phyloP scores from a whole-genome alignment of 192 early-diverging fungal genomes.

The Backusella circina region DNA sequence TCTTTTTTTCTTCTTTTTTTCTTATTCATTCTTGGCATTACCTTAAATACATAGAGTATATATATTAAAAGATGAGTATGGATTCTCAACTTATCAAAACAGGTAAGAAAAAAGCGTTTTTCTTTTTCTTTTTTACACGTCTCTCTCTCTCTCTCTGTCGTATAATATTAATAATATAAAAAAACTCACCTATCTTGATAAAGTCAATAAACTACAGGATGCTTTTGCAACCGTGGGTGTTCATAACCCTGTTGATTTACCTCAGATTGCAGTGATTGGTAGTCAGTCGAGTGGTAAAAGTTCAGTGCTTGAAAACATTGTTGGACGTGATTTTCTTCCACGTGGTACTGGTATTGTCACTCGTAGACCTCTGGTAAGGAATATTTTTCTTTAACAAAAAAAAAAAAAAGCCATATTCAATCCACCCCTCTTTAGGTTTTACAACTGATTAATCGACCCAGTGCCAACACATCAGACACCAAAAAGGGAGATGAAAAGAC shows the following conservation, averaged over 20 bases:
- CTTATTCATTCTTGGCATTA: constrained; percentile 1
- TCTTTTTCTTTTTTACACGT: neutral
- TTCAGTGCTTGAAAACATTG: constrained; percentile 99
- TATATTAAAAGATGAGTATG: constrained; percentile 28
- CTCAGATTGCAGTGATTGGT: constrained; percentile 86
- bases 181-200: neutral
- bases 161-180: too few species aligned
- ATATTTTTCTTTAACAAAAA: neutral
- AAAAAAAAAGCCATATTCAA: neutral
- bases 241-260: constrained; percentile 85
- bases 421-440: constrained; percentile 42
- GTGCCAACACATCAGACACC: constrained; percentile 4
- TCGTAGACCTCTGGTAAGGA: constrained; percentile 86
- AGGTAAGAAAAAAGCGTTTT: constrained; percentile 14
- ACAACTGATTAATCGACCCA: constrained; percentile 94
- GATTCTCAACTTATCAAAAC: constrained; percentile 54
- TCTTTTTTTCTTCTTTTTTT: neutral
- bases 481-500: neutral
- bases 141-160: neutral
- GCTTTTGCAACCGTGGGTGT: constrained; percentile 90
- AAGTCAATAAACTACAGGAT: constrained; percentile 86
- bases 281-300: constrained; percentile 91
- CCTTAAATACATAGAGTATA: too few species aligned
- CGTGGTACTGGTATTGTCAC: constrained; percentile 98
- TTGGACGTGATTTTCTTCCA: constrained; percentile 97